Evolutionary conservation across 352 stramenopile species (phyloP).

Genomic region (Phytophthora fragariae): DNA sequence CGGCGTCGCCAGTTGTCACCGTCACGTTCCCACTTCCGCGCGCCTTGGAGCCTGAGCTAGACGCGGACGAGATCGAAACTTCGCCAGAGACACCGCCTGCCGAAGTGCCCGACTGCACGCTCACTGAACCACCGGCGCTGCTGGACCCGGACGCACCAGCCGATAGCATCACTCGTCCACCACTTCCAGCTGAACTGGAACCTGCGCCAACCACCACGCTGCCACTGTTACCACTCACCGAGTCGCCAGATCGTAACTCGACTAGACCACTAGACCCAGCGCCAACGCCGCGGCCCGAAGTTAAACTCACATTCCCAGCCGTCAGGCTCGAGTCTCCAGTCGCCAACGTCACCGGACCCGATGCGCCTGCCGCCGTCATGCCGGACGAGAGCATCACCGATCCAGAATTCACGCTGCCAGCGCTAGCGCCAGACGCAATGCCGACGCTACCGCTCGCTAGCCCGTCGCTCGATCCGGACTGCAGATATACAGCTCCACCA

Average conservation of each 20-base stretch:
- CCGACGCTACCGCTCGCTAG: constrained; percentile 14
- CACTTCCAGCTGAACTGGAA: constrained; percentile 10
- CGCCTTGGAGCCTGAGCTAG: constrained; percentile 10
- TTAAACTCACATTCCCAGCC: constrained; percentile 9
- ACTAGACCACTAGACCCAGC: constrained; percentile 7
- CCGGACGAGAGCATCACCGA: not conserved
- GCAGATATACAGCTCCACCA: constrained; percentile 18
- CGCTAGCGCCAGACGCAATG: constrained; percentile 4
- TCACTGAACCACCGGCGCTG: constrained; percentile 11
- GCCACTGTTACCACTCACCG: constrained; percentile 8
- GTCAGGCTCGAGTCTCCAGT: constrained; percentile 10
- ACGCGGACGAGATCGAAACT: constrained; percentile 14
- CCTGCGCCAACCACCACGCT: constrained; percentile 13
- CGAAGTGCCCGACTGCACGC: constrained; percentile 15
- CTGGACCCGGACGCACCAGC: constrained; percentile 11
- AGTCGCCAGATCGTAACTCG: constrained; percentile 15
- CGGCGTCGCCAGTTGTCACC: constrained; percentile 12
- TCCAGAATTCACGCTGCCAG: not conserved
- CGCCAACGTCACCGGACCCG: constrained; percentile 8
- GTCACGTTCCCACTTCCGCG: constrained; percentile 15
- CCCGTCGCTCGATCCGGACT: constrained; percentile 21
- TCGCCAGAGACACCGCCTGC: constrained; percentile 2
- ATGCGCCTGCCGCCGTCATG: not conserved
- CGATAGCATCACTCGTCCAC: constrained; percentile 11
- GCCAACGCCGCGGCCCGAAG: constrained; percentile 9